Conservation (phyloP, 768 basidiomycete genomes). For the Mycena leptocephala region DNA sequence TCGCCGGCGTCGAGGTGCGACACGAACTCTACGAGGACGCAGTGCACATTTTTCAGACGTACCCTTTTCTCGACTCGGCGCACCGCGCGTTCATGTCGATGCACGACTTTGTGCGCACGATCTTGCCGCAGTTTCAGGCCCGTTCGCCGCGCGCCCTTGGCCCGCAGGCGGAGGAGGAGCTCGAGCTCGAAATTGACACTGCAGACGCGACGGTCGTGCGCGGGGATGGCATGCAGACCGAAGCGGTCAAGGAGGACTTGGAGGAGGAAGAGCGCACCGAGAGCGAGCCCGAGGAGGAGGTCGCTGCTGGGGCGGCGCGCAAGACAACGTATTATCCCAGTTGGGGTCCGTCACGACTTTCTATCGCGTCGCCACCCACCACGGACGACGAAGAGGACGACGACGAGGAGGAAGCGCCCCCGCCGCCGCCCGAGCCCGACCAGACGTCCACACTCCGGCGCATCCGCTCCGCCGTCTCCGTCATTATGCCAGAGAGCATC, state of each 20-base stretch:
- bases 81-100: constrained; percentile 81
- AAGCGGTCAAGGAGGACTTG: constrained; percentile 57
- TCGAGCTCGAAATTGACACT: constrained; percentile 82
- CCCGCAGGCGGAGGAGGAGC: constrained; percentile 67
- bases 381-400: constrained; percentile 36
- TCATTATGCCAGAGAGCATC: constrained; percentile 43
- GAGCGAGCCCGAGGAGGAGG: constrained; percentile 52
- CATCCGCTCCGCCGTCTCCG: constrained; percentile 53
- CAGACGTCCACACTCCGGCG: constrained; percentile 45
- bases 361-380: constrained; percentile 39
- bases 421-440: constrained; percentile 21
- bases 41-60: constrained; percentile 93
- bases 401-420: constrained; percentile 22
- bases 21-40: constrained; percentile 95
- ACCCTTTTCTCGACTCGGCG: constrained; percentile 82
- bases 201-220: constrained; percentile 78
- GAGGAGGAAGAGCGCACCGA: constrained; percentile 49
- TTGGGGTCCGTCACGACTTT: constrained; percentile 64
- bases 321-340: constrained; percentile 59
- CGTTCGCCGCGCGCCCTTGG: constrained; percentile 66
- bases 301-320: background rate
- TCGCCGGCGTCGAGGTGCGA: constrained; percentile 88
- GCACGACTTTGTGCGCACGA: constrained; percentile 75
- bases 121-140: constrained; percentile 69
- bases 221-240: constrained; percentile 79